phyloP scores from a whole-genome alignment of 768 basidiomycete species.

The Suillus paluster region DNA sequence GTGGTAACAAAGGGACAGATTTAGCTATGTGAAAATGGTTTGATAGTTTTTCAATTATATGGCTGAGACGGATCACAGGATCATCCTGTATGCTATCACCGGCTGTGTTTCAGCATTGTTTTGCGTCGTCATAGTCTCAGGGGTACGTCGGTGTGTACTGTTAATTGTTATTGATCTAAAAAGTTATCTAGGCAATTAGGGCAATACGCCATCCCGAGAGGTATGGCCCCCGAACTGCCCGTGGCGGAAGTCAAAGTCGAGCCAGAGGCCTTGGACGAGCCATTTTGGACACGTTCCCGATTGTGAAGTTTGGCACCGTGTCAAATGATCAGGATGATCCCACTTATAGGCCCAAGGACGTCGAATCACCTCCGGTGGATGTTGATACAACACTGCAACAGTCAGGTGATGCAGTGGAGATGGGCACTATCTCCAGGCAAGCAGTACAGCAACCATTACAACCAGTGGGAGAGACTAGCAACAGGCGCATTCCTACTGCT shows the following conservation, averaged over 20 bases:
- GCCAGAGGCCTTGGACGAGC: conserved; percentile 89
- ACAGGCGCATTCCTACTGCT: neutral
- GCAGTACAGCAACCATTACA: neutral
- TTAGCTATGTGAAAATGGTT: conserved; percentile 70
- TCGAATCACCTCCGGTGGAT: conserved; percentile 28
- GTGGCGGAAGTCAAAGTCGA: conserved; percentile 60
- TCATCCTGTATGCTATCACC: conserved; percentile 85
- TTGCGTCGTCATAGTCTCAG: conserved; percentile 82
- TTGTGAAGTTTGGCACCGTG: conserved; percentile 77
- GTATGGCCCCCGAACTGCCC: conserved; percentile 74
- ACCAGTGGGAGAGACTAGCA: neutral
- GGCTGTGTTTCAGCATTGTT: conserved; percentile 88
- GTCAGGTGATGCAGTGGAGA: conserved; percentile 17
- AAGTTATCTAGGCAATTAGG: conserved; percentile 62
- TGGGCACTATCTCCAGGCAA: neutral
- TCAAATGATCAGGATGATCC: conserved; percentile 17
- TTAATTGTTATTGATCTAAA: conserved; percentile 12
- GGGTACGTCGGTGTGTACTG: conserved; percentile 51
- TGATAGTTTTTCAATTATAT: conserved; percentile 8
- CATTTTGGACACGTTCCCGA: conserved; percentile 93
- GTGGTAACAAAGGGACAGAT: conserved; percentile 48
- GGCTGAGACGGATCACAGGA: conserved; percentile 45
- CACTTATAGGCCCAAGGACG: conserved; percentile 31
- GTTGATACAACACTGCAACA: conserved; percentile 5
- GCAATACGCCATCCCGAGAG: conserved; percentile 89